Percentiles rank a stretch among this genome's conserved stretches.
phyloP scores from a whole-genome alignment of 345 rosid species.

The Populus pruinosa region DNA sequence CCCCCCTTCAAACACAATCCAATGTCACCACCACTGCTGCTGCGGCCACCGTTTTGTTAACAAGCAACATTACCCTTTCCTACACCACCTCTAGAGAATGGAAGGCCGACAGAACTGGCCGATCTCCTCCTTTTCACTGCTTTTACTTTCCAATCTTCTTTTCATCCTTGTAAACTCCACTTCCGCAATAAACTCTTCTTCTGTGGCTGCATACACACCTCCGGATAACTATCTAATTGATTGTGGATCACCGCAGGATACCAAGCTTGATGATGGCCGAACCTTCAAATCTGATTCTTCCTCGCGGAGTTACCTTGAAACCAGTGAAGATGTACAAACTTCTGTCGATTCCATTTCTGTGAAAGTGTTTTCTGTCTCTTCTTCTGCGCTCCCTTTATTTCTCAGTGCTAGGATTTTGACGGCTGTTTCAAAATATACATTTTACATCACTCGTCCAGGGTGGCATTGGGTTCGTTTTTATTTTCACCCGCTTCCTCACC shows the following conservation, averaged over 20 bases:
- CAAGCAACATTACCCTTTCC: background rate
- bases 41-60: background rate
- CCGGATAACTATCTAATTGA: conserved; percentile 59
- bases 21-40: background rate
- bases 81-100: conserved; percentile 24
- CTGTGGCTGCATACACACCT: conserved; percentile 29
- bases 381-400: conserved; percentile 36
- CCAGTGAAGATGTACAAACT: conserved; percentile 46
- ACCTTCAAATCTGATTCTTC: conserved; percentile 64
- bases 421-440: conserved; percentile 39
- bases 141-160: conserved; percentile 21
- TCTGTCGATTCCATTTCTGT: conserved; percentile 42
- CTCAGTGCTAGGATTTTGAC: conserved; percentile 48
- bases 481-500: conserved; percentile 65
- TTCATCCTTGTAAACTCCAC: conserved; percentile 2
- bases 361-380: conserved; percentile 10
- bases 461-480: conserved; percentile 82
- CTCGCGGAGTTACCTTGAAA: conserved; percentile 40
- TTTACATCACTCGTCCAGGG: conserved; percentile 49
- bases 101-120: conserved; percentile 22
- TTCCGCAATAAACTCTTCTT: conserved; percentile 9
- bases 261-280: conserved; percentile 65
- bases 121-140: conserved; percentile 7
- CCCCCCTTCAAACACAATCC: background rate
- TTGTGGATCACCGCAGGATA: conserved; percentile 65